phyloP scores from a whole-genome alignment of 2,329 filamentous ascomycete genomes.

The Tolypocladium tundrense region DNA sequence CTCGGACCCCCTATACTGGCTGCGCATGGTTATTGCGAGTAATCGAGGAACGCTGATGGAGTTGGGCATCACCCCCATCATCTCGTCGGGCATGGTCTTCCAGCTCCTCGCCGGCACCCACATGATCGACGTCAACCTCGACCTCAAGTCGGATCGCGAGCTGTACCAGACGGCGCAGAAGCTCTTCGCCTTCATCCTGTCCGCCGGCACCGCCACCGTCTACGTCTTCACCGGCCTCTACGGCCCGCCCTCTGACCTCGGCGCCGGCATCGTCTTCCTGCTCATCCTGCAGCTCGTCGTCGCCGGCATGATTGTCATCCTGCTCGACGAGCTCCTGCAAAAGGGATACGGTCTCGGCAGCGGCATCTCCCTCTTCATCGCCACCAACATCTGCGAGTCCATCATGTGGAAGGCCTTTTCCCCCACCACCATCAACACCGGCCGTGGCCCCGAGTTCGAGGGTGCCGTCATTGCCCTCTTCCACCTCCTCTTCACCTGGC shows the following conservation, averaged over 20 bases:
- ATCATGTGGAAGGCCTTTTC: conserved; percentile 99
- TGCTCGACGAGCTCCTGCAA: conserved; percentile 96
- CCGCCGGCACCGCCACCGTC: conserved; percentile 93
- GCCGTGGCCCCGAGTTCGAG: conserved; percentile 97
- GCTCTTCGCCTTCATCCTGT: conserved; percentile 94
- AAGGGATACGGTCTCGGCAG: conserved; percentile 98
- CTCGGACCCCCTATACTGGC: conserved; percentile 98
- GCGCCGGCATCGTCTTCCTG: conserved; percentile 95
- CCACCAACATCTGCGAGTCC: conserved; percentile 99
- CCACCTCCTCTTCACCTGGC: conserved; percentile 96
- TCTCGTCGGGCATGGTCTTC: conserved; percentile 99
- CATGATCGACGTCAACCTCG: conserved; percentile 99
- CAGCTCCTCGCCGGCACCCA: conserved; percentile 98
- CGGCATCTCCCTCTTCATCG: conserved; percentile 98
- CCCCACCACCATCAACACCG: conserved; percentile 97
- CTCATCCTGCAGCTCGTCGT: conserved; percentile 96
- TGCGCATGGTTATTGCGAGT: conserved; percentile 99
- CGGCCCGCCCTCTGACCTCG: conserved; percentile 90
- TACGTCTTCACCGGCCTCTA: conserved; percentile 98
- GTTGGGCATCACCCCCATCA: conserved; percentile 94
- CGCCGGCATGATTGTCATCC: conserved; percentile 96
- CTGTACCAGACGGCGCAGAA: conserved; percentile 99
- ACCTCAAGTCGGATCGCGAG: conserved; percentile 99
- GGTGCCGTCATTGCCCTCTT: conserved; percentile 96
- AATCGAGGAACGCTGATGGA: conserved; percentile 96